Evolutionary conservation across 2,329 filamentous ascomycete genomes (phyloP), one percentile per base, ranked within the genome.

Genomic region (Cladosporium sp.): DNA sequence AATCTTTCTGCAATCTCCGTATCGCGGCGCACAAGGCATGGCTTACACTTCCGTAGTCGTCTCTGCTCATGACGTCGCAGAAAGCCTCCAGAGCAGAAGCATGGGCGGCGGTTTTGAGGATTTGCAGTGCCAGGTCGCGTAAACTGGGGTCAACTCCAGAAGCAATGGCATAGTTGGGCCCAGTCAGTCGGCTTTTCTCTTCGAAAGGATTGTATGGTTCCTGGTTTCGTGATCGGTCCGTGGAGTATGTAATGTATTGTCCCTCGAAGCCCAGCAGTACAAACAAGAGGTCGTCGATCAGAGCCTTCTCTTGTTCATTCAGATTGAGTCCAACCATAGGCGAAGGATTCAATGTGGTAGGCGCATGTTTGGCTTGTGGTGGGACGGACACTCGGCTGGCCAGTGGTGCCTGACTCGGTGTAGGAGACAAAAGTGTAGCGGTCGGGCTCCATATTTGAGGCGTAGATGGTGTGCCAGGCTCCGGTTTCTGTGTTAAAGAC

Each of bases 221-320:
- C 16, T 58, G 54, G 13, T n/a, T 53, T 25, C 54, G 56, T 16
- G 43, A 30, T 13, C 57, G 28, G 7, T 65, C 36, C 10, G 36
- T 28, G 66, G 86, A 86, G 75, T 92, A 98, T 64, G 92, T 91
- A 67, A 99, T 91, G 76, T 98, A 98, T 77, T 97, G 93, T n/a
- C 95, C 95, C 79, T 99, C 95, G 69, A 93, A 97, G 26, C 95
- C 95, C 93, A 99, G 97, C 72, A 98, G 96, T 5, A 96, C 93
- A 75, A 94, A 97, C 39, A 98, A 79, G 18, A 99, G 80, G 72
- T 99, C 95, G 71, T 97, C 93, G 51, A 98, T 83, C 56, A 99
- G 90, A 10, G 88, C 91, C 26, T 88, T 87, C 79, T 99, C 95
- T 77, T 99, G 95, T 2, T 86, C 86, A 69, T 96, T 90, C 30